Evolutionary conservation across 768 basidiomycete genomes (phyloP).

Genomic region (Pilatotrama ljubarskyi): DNA sequence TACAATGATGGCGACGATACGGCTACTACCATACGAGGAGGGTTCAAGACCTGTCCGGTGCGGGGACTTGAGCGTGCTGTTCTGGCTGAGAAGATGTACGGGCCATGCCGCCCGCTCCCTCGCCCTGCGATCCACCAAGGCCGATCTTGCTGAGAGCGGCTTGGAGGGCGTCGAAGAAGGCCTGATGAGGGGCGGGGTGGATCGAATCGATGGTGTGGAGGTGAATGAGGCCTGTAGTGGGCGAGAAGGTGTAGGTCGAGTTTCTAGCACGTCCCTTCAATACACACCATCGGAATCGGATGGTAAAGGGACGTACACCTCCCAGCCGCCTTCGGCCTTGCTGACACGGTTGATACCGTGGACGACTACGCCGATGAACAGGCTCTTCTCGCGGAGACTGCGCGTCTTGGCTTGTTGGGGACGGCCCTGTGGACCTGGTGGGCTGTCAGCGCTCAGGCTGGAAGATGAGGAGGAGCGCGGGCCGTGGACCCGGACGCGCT

Average conservation of each 20-base stretch:
- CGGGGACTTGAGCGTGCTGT: background rate
- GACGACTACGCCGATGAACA: conserved; percentile 56
- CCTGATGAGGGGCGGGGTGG: conserved; percentile 71
- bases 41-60: background rate
- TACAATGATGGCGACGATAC: background rate
- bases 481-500: conserved; percentile 43
- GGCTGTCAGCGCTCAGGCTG: background rate
- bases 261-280: conserved; percentile 39
- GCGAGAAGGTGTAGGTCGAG: conserved; percentile 76
- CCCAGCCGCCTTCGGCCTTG: conserved; percentile 65
- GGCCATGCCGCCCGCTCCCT: conserved; percentile 8
- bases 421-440: background rate
- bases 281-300: background rate
- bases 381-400: conserved; percentile 54
- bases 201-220: conserved; percentile 74
- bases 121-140: conserved; percentile 16
- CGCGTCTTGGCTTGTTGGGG: conserved; percentile 17
- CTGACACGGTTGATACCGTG: conserved; percentile 64
- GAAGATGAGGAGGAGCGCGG: conserved; percentile 16
- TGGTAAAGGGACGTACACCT: conserved; percentile 52
- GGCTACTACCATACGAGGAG: background rate
- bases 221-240: conserved; percentile 60
- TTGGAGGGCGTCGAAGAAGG: conserved; percentile 62
- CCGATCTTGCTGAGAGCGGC: conserved; percentile 22
- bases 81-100: background rate